Evolutionary conservation across 2,329 filamentous ascomycete genomes (phyloP), one percentile per base, ranked within the genome.

Genomic region (Apiospora pterosperma): DNA sequence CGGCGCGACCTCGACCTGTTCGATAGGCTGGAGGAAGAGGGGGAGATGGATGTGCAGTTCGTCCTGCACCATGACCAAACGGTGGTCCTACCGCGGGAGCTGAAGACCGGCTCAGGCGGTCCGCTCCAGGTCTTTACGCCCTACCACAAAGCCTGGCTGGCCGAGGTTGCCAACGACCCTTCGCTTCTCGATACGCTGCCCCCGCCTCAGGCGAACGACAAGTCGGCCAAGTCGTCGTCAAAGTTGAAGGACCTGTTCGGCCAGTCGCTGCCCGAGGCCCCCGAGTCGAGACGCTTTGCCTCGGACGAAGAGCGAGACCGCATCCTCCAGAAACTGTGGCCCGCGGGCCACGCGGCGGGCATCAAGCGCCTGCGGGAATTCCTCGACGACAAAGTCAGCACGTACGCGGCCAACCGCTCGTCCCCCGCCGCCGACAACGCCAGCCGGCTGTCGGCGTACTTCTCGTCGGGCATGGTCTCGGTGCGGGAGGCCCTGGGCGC

Each of bases 111-210:
- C n/a, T 41, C 66, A 0, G 71, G 71, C 21, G 65, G 66, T 3
- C 70, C 69, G 14, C 44, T 66, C 12, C 69, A 72, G 48, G 70
- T 73, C 36, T 73, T 69, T 58, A 73, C 70, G 7, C 71, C 69
- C 14, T 73, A 71, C n/a, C 69, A 72, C 65, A 69, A 69, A 44
- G 65, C 68, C 5, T 72, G 71, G 71, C 63, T 77, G 70, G 64
- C 79, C 76, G 34, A 82, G 76, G 59, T 81, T 73, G 0, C 80
- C 76, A 64, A 80, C 78, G 62, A 82, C 71, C 81, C 81, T 79
- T 61, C 82, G 75, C 71, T 84, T 76, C 67, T 83, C 81, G 73
- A 82, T 75, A 59, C 77, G 76, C 62, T 63, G 62, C 60, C 21
- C 55, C 61, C 10, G 41, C 81, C 81, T 1, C 67, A 68, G 12